Base-by-base conservation (phyloP, 108 stramenopile genomes). In the Mayamaea pseudoterrestris region DNA sequence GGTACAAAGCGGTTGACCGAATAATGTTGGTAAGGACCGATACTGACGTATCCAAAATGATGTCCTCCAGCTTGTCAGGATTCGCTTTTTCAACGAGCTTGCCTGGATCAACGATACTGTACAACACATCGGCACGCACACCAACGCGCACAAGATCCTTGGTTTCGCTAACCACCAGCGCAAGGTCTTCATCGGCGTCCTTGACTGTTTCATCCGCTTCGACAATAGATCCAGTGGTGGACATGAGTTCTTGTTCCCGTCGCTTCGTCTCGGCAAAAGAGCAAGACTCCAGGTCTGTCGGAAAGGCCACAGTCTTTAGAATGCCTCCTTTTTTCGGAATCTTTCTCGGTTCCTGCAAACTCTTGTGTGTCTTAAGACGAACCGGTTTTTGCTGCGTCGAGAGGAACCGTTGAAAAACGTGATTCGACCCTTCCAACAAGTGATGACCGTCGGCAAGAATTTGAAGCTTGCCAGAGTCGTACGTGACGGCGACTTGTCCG, bases 111-210 rank as follows among this genome's bases (percentile, higher is more conserved):
- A 22, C 39, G 16, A 65, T 65, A 1, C 55, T 57, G 36, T 65
- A 65, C 26, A 65, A 65, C 17, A 65, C 63, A 27, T 65, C 63
- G 28, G 63, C 63, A 6, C 63, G 57, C 2, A 65, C 27, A 0
- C 63, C 63, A 30, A 65, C 63, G 37, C 59, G 58, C 28, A 65
- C 63, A 27, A 65, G 41, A 40, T 65, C 63, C 45, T 58, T 65
- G 16, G 63, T 65, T 43, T 65, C 63, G 30, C 63, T 59, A 34
- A 65, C 40, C 2, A n/a, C n/a, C n/a, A n/a, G n/a, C n/a, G 45
- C 27, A 9, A 65, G 31, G 41, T 65, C 63, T 12, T 54, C 30
- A 50, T 63, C 54, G 30, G 47, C 18, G 27, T 41, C 40, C 12
- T 55, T 35, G 43, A 5, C 18, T 8, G 42, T 4, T 12, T 20